Evolutionary conservation across 352 stramenopile species (phyloP).

Genomic region (Pythium rishiriense): DNA sequence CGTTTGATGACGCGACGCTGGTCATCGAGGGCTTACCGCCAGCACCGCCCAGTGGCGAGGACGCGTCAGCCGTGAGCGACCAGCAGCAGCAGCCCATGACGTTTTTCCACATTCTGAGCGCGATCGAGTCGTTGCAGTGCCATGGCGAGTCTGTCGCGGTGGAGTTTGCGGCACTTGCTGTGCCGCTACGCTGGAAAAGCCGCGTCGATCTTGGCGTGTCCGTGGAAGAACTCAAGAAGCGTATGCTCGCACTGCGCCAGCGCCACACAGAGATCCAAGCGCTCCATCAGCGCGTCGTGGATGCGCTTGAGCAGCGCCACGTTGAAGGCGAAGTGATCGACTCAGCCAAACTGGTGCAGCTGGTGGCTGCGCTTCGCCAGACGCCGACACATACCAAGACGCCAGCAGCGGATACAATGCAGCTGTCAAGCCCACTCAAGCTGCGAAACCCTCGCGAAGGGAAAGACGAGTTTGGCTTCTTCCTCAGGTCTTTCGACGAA

Average conservation of each 20-base stretch:
- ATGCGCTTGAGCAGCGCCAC: slow-evolving; percentile 44
- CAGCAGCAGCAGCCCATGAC: slow-evolving; percentile 56
- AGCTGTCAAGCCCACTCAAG: slow-evolving; percentile 21
- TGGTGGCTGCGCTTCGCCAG: slow-evolving; percentile 55
- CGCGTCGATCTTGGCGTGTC: slow-evolving; percentile 37
- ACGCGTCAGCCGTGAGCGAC: slow-evolving; percentile 19
- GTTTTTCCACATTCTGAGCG: slow-evolving; percentile 54
- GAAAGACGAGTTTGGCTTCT: slow-evolving; percentile 71
- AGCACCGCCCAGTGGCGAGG: neutral
- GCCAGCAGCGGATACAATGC: neutral
- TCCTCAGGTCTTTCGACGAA: slow-evolving; percentile 70
- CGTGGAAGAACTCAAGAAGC: slow-evolving; percentile 41
- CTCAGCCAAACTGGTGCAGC: slow-evolving; percentile 42
- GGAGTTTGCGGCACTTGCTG: slow-evolving; percentile 48
- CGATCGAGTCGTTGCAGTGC: slow-evolving; percentile 55
- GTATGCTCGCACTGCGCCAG: slow-evolving; percentile 29
- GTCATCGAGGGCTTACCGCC: slow-evolving; percentile 41
- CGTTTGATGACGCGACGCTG: slow-evolving; percentile 45
- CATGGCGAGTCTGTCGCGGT: slow-evolving; percentile 53
- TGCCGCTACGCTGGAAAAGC: slow-evolving; percentile 43
- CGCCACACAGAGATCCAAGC: slow-evolving; percentile 17
- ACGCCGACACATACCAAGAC: slow-evolving; percentile 18
- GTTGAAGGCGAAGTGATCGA: slow-evolving; percentile 45
- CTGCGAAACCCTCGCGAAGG: slow-evolving; percentile 10
- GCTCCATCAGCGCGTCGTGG: slow-evolving; percentile 45